Base-by-base conservation (phyloP, 768 basidiomycete species). In the Clathrus columnatus region DNA sequence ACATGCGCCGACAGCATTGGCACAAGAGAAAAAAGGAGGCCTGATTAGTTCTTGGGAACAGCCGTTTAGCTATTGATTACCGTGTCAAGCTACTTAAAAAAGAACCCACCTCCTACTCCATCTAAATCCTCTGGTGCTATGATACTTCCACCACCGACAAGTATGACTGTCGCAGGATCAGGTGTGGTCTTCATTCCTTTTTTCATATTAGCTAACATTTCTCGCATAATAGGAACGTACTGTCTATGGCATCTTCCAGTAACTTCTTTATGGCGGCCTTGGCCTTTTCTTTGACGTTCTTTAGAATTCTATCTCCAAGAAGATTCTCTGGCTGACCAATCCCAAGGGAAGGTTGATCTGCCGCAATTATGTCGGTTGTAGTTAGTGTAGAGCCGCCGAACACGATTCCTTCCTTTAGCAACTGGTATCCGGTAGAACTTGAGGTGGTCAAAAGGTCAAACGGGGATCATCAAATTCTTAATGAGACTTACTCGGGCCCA, bases 71-170 rank as follows among this genome's bases (percentile, higher is more conserved):
- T n/a, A n/a, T n/a, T n/a, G n/a, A n/a, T n/a, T n/a, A n/a, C n/a
- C n/a, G n/a, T n/a, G n/a, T n/a, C n/a, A n/a, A n/a, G n/a, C n/a
- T n/a, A n/a, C n/a, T n/a, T n/a, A n/a, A n/a, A n/a, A n/a, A n/a
- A n/a, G n/a, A n/a, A n/a, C n/a, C n/a, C n/a, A 47, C 57, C 29
- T 50, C 71, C 73, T 4, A 83, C 75, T 7, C 84, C 84, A 28
- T 64, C 67, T 0, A 85, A 71, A 8, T 66, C 50, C 7, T 72
- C 66, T 0, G 84, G 82, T 8, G 77, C 72, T 29, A 85, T 70
- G 60, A 84, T 78, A 0, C 80, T 77, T 4, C 84, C 83, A 16
- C 84, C 84, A 21, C 84, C 84, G 32, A 84, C 84, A 1, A 85
- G 73, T 26, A 83, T 73, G 10, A 84, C 72, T 23, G 81, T 76